phyloP scores from a whole-genome alignment of 805 yeast genomes.

The Wickerhamiella cacticola region DNA sequence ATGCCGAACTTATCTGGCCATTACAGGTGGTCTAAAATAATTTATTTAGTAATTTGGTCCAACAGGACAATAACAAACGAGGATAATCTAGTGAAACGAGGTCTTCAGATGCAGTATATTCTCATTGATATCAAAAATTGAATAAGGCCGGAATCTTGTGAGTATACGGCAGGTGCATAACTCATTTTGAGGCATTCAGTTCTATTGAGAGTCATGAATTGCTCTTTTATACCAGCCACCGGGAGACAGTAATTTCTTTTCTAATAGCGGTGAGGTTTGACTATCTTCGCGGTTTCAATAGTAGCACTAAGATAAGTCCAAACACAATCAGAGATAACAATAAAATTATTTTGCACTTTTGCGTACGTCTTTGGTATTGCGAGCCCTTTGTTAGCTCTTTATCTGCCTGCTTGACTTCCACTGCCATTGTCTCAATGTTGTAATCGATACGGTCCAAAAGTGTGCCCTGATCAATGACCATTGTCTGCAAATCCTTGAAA shows the following conservation, averaged over 20 bases:
- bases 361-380: slow-evolving; percentile 72
- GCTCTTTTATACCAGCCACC: too few species aligned
- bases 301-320: slow-evolving; percentile 54
- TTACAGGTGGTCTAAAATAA: slow-evolving; percentile 1
- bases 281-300: slow-evolving; percentile 38
- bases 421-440: slow-evolving; percentile 69
- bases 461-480: slow-evolving; percentile 93
- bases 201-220: too few species aligned
- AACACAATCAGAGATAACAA: slow-evolving; percentile 59
- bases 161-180: too few species aligned
- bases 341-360: slow-evolving; percentile 79
- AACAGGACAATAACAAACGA: background rate
- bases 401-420: slow-evolving; percentile 64
- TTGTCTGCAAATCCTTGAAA: slow-evolving; percentile 80
- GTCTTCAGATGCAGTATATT: too few species aligned
- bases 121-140: too few species aligned
- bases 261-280: too few species aligned
- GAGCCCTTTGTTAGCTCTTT: slow-evolving; percentile 67
- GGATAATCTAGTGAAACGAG: too few species aligned
- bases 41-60: slow-evolving; percentile 3
- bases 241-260: background rate
- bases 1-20: slow-evolving; percentile 16
- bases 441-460: slow-evolving; percentile 88
- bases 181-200: too few species aligned
- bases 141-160: too few species aligned